Percentiles rank a stretch among this genome's conserved stretches.
These are phyloP conservation scores for Cichorium intybus DNA, from an alignment of 140 eudicot species.

Conservation along the genomic window DNA sequence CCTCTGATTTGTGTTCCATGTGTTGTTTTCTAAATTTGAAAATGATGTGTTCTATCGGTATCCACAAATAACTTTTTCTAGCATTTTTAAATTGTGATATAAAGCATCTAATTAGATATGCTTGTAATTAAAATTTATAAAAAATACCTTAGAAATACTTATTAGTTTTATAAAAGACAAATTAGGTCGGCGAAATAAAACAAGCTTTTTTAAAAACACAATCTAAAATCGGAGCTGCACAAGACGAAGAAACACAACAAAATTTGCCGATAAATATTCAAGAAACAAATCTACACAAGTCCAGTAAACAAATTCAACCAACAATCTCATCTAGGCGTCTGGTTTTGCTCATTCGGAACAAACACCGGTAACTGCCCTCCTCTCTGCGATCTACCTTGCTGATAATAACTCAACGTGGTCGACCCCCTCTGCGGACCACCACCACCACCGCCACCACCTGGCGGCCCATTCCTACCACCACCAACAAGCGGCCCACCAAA, in stretches of 20 bases:
- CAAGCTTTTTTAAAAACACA: no score
- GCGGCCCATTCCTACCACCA: conserved; percentile 30
- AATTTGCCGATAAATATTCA: conserved; percentile 17
- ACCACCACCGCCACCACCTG: conserved; percentile 23
- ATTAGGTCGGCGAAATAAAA: no score
- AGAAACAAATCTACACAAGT: conserved; percentile 23
- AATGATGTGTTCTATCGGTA: no score
- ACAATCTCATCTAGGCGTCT: conserved; percentile 30
- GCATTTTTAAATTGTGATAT: no score
- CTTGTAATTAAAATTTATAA: no score
- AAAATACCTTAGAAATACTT: no score
- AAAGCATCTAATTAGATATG: no score
- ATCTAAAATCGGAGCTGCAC: conserved; percentile 4
- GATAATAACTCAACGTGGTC: conserved; percentile 34
- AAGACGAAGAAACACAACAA: conserved; percentile 13
- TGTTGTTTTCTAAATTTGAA: no score
- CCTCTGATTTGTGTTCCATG: no score
- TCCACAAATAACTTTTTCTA: no score
- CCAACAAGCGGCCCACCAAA: conserved; percentile 87
- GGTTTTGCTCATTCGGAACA: conserved; percentile 59
- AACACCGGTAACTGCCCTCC: conserved; percentile 85
- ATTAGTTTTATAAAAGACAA: no score
- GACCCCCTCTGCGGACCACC: conserved; percentile 32
- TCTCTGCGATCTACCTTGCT: conserved; percentile 67
- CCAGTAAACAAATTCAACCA: not conserved